These are phyloP conservation scores for Brassica incana DNA, from an alignment of 345 rosid species.

Conservation along the genomic window DNA sequence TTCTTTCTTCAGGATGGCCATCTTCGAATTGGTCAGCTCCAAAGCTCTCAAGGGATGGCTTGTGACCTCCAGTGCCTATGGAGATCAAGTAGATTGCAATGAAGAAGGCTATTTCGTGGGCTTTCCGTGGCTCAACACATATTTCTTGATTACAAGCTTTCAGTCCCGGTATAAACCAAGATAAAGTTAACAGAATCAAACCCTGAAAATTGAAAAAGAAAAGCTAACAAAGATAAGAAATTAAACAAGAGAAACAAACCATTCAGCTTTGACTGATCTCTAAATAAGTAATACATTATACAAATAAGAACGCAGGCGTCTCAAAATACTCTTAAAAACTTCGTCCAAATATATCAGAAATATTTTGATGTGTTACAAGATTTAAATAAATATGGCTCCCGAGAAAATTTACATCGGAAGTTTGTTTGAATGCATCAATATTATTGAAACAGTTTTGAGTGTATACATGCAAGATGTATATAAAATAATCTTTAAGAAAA, in stretches of 20 bases:
- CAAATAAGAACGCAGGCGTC: background rate
- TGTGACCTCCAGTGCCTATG: slow-evolving; percentile 93
- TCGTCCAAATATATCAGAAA: background rate
- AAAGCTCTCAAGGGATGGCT: slow-evolving; percentile 89
- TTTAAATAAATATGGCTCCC: background rate
- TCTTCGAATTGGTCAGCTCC: slow-evolving; percentile 98
- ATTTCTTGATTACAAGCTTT: slow-evolving; percentile 57
- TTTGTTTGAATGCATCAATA: background rate
- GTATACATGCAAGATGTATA: background rate
- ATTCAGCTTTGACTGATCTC: background rate
- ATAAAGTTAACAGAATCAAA: slow-evolving; percentile 57
- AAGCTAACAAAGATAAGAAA: background rate
- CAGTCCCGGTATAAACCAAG: slow-evolving; percentile 72
- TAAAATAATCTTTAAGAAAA: background rate
- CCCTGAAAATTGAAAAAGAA: slow-evolving; percentile 49
- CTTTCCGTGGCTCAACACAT: slow-evolving; percentile 62
- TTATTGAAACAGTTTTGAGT: background rate
- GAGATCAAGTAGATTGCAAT: slow-evolving; percentile 80
- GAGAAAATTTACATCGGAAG: background rate
- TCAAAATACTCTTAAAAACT: background rate
- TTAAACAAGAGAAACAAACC: background rate
- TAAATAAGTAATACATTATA: background rate
- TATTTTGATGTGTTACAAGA: background rate
- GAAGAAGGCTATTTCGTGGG: slow-evolving; percentile 72
- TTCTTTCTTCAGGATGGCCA: slow-evolving; percentile 64